Evolutionary conservation across 768 basidiomycete species (phyloP).

Genomic region (Steccherinum ochraceum): DNA sequence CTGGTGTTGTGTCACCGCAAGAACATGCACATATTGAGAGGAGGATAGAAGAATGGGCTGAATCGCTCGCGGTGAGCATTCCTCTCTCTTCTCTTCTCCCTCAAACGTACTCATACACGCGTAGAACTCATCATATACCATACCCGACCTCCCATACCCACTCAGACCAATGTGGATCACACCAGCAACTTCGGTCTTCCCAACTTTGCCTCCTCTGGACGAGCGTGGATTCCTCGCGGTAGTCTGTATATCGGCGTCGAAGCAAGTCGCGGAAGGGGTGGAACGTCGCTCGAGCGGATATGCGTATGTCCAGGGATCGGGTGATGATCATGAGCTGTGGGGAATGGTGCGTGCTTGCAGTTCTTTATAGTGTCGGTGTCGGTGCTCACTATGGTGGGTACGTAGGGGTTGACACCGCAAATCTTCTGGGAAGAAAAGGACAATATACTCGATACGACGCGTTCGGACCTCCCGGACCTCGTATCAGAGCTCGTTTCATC

Average conservation of each 20-base stretch:
- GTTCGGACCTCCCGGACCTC: slow-evolving; percentile 44
- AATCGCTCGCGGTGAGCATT: slow-evolving; percentile 48
- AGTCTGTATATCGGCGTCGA: slow-evolving; percentile 84
- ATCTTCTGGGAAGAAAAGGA: slow-evolving; percentile 62
- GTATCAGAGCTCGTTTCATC: slow-evolving; percentile 24
- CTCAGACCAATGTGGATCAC: slow-evolving; percentile 89
- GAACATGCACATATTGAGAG: slow-evolving; percentile 78
- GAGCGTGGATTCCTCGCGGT: slow-evolving; percentile 52
- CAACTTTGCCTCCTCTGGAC: slow-evolving; percentile 27
- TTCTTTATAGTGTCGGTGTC: not conserved
- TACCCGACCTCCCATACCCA: slow-evolving; percentile 56
- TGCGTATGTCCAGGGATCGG: slow-evolving; percentile 88
- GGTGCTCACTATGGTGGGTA: not conserved
- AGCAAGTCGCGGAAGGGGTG: slow-evolving; percentile 50
- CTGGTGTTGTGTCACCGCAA: slow-evolving; percentile 57
- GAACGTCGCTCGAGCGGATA: slow-evolving; percentile 66
- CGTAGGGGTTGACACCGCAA: slow-evolving; percentile 67
- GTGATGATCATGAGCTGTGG: slow-evolving; percentile 94
- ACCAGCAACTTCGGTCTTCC: slow-evolving; percentile 52
- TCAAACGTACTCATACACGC: not conserved
- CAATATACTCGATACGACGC: slow-evolving; percentile 38
- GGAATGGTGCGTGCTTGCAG: slow-evolving; percentile 49
- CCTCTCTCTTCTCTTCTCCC: not conserved
- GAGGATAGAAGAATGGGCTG: slow-evolving; percentile 62
- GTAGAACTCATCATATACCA: slow-evolving; percentile 65